These are phyloP conservation scores for Saturnispora quitensis DNA, from an alignment of 805 yeast genomes.

Conservation along the genomic window DNA sequence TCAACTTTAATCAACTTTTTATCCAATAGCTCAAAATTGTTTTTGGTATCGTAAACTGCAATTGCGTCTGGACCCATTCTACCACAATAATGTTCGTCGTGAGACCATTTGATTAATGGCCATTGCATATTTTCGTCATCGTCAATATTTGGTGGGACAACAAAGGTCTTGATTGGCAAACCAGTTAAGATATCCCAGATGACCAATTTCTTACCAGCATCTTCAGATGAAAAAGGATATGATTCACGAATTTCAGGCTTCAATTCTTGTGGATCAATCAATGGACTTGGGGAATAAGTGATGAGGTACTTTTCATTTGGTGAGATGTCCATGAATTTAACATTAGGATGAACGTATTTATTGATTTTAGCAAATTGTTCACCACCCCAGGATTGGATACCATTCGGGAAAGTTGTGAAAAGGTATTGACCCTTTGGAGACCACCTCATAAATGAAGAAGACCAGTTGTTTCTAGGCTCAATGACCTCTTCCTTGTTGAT, in stretches of 20 bases:
- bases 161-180: slow-evolving; percentile 80
- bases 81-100: slow-evolving; percentile 87
- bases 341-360: slow-evolving; percentile 82
- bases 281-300: slow-evolving; percentile 82
- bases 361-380: slow-evolving; percentile 60
- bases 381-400: slow-evolving; percentile 96
- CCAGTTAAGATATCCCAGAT: slow-evolving; percentile 88
- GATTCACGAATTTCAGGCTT: slow-evolving; percentile 48
- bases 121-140: slow-evolving; percentile 61
- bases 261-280: slow-evolving; percentile 56
- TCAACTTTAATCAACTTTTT: slow-evolving; percentile 77
- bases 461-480: slow-evolving; percentile 77
- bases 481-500: slow-evolving; percentile 66
- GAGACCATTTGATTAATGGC: slow-evolving; percentile 97
- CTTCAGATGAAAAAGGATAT: slow-evolving; percentile 79
- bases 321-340: slow-evolving; percentile 81
- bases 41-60: slow-evolving; percentile 74
- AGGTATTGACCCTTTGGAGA: slow-evolving; percentile 90
- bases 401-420: slow-evolving; percentile 85
- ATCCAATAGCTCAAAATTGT: slow-evolving; percentile 70
- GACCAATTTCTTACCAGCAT: slow-evolving; percentile 87
- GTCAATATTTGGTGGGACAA: slow-evolving; percentile 69
- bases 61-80: slow-evolving; percentile 90
- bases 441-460: slow-evolving; percentile 78
- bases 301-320: slow-evolving; percentile 87